Conservation (phyloP, 257 asterid species). For the Marsdenia floribunda region DNA sequence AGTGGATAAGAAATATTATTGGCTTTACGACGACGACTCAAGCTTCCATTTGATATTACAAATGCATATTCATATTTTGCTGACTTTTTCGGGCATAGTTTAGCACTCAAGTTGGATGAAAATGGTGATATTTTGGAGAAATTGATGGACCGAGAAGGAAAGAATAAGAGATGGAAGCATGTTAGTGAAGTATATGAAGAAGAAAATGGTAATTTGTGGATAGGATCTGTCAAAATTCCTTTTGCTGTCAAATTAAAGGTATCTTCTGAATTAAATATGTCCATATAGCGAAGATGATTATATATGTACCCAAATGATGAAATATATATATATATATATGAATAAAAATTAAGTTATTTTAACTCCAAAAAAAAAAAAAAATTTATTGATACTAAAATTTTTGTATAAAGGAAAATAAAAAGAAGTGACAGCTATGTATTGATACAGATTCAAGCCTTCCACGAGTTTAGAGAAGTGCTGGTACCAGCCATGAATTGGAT, state of each 20-base stretch:
- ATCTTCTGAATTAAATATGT: too few relatives aligned
- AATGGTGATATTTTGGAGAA: slow-evolving; percentile 45
- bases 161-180: slow-evolving; percentile 31
- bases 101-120: slow-evolving; percentile 46
- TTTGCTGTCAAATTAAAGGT: slow-evolving; percentile 30
- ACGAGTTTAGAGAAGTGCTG: too few relatives aligned
- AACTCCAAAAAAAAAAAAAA: too few relatives aligned
- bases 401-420: too few relatives aligned
- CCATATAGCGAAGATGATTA: too few relatives aligned
- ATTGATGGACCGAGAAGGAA: slow-evolving; percentile 30
- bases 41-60: slow-evolving; percentile 38
- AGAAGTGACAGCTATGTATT: too few relatives aligned
- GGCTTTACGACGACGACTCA: not conserved
- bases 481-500: too few relatives aligned
- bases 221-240: slow-evolving; percentile 55
- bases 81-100: slow-evolving; percentile 28
- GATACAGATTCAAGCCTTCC: too few relatives aligned
- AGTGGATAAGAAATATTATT: slow-evolving; percentile 42
- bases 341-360: too few relatives aligned
- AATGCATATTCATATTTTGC: slow-evolving; percentile 23
- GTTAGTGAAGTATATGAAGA: slow-evolving; percentile 63
- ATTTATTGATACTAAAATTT: too few relatives aligned
- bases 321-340: too few relatives aligned
- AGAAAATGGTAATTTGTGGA: slow-evolving; percentile 52
- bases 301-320: too few relatives aligned